These are phyloP conservation scores for Hypoxylon rubiginosum DNA, from an alignment of 2,329 filamentous ascomycete species.

Conservation along the genomic window DNA sequence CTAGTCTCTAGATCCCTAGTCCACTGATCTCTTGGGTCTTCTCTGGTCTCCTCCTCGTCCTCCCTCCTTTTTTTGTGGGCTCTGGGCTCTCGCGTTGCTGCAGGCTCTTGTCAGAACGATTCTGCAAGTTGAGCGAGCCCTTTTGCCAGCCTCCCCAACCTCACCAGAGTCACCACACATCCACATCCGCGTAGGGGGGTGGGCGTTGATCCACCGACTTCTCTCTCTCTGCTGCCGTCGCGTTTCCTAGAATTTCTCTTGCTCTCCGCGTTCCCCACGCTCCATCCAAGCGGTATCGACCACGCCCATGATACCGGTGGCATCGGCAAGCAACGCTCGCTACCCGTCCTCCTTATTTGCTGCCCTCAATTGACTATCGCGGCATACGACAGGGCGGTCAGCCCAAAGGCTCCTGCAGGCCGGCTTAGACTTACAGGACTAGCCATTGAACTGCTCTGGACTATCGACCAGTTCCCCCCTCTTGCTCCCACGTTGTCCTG, in stretches of 20 bases:
- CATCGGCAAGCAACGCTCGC: conserved; percentile 49
- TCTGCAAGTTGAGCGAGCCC: conserved; percentile 27
- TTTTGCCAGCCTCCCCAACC: conserved; percentile 3
- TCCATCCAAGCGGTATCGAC: conserved; percentile 40
- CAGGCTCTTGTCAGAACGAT: not conserved
- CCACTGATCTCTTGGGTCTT: not conserved
- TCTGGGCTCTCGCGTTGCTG: conserved; percentile 27
- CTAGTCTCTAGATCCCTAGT: conserved; percentile 35
- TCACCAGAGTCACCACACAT: too few relatives aligned
- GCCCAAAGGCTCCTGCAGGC: conserved; percentile 49
- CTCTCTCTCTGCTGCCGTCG: conserved; percentile 31
- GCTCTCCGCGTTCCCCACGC: conserved; percentile 47
- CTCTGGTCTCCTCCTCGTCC: conserved; percentile 36
- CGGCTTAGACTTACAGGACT: conserved; percentile 42
- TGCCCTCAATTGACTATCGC: conserved; percentile 50
- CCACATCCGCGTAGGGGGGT: conserved; percentile 10
- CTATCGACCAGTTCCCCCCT: conserved; percentile 49
- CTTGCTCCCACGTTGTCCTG: conserved; percentile 51
- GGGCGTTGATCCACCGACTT: conserved; percentile 38
- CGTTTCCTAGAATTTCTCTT: conserved; percentile 34
- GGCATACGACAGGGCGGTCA: conserved; percentile 51
- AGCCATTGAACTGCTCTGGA: conserved; percentile 49
- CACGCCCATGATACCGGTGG: conserved; percentile 49
- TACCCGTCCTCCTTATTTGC: conserved; percentile 50
- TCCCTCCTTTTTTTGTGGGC: conserved; percentile 47